Conservation (phyloP, 768 basidiomycete genomes). For the Agaricus subrufescens region DNA sequence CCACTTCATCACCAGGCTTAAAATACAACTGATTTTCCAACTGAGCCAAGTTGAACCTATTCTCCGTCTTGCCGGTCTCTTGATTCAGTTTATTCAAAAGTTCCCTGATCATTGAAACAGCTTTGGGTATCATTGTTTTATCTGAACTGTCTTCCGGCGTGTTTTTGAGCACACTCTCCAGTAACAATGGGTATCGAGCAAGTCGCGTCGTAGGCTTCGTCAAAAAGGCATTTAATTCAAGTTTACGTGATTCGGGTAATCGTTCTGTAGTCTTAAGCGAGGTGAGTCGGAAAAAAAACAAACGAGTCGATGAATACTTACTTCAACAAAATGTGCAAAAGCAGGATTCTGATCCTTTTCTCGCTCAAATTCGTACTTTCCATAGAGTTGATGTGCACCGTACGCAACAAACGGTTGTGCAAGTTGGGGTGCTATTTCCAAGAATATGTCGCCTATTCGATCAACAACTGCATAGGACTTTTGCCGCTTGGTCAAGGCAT, state of each 20-base stretch:
- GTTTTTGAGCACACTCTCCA: constrained; percentile 89
- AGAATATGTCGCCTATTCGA: constrained; percentile 84
- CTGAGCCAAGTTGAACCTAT: constrained; percentile 92
- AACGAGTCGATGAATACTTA: constrained; percentile 30
- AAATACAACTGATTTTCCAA: constrained; percentile 89
- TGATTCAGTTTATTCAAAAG: constrained; percentile 87
- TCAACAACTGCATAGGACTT: constrained; percentile 94
- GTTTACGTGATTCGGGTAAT: constrained; percentile 89
- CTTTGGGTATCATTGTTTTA: constrained; percentile 72
- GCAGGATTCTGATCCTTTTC: constrained; percentile 91
- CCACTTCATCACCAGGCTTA: constrained; percentile 86
- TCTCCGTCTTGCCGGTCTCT: constrained; percentile 94
- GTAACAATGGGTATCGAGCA: constrained; percentile 90
- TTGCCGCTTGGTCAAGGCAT: constrained; percentile 91
- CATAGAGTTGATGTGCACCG: constrained; percentile 94
- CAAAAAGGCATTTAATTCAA: constrained; percentile 95
- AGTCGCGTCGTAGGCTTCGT: constrained; percentile 98
- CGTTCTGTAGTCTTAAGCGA: constrained; percentile 69
- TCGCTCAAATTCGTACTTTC: constrained; percentile 99
- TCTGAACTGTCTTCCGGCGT: constrained; percentile 90
- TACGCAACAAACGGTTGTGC: constrained; percentile 85
- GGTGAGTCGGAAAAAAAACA: not conserved
- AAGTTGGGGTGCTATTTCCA: constrained; percentile 84
- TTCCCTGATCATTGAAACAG: constrained; percentile 68
- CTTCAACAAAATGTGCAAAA: constrained; percentile 95